Evolutionary conservation across 2,329 filamentous ascomycete species (phyloP).

Genomic region (Trichoderma sp.): DNA sequence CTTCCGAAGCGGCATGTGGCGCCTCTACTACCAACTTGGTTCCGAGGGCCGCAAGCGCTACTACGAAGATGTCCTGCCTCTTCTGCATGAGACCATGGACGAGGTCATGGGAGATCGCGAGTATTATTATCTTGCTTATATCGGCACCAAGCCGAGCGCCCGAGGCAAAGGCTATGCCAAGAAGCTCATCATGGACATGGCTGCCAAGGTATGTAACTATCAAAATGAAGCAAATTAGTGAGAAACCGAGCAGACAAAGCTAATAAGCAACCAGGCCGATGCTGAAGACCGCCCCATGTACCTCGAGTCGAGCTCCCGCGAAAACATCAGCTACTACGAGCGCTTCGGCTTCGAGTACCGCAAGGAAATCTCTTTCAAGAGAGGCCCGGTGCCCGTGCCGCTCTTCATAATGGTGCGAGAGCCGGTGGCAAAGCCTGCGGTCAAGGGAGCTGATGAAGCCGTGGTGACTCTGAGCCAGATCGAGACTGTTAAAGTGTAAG

Average conservation of each 20-base stretch:
- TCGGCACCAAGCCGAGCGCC: conserved; percentile 70
- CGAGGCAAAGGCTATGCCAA: conserved; percentile 71
- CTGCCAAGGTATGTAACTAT: conserved; percentile 49
- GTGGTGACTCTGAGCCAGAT: conserved; percentile 20
- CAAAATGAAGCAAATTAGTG: too few species aligned
- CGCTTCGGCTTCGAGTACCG: conserved; percentile 71
- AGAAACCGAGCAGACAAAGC: neutral
- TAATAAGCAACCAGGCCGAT: conserved; percentile 56
- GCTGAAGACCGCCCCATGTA: conserved; percentile 67
- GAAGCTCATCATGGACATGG: conserved; percentile 69
- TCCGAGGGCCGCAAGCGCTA: conserved; percentile 70
- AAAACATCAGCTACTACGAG: conserved; percentile 69
- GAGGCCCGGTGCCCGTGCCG: conserved; percentile 57
- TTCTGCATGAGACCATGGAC: conserved; percentile 70
- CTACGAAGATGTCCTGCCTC: conserved; percentile 72
- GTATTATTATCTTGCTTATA: conserved; percentile 80
- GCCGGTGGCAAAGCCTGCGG: conserved; percentile 43
- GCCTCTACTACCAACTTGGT: conserved; percentile 71
- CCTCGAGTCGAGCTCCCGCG: conserved; percentile 70
- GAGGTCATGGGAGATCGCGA: conserved; percentile 65
- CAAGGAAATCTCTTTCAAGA: conserved; percentile 61
- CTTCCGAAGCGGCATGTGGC: conserved; percentile 74
- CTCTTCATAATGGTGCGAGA: conserved; percentile 83
- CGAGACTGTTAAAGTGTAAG: conserved; percentile 19
- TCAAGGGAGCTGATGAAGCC: conserved; percentile 29